Conservation (phyloP, 495 filamentous ascomycete genomes). For the Trichoderma virens region DNA sequence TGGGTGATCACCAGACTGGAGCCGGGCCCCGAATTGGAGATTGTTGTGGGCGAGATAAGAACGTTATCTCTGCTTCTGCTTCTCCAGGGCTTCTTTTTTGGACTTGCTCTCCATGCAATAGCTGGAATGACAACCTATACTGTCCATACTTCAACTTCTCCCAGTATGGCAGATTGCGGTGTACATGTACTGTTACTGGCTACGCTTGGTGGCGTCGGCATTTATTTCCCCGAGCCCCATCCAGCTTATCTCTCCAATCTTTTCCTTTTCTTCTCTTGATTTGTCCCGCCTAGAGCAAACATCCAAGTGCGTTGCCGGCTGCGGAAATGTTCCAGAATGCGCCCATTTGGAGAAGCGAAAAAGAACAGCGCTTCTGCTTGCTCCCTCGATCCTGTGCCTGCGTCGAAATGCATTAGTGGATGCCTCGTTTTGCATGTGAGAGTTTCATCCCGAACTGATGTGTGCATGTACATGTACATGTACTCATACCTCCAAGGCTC, state of each 20-base stretch:
- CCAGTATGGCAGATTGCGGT: background rate
- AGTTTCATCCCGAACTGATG: background rate
- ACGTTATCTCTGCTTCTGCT: no score
- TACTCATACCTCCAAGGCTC: background rate
- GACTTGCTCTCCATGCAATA: no score
- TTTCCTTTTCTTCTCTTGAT: background rate
- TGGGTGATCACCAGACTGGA: background rate
- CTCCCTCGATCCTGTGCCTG: background rate
- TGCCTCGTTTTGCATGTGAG: background rate
- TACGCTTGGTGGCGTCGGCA: background rate
- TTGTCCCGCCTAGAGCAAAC: background rate
- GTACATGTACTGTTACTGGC: background rate
- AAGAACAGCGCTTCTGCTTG: background rate
- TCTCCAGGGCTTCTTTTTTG: no score
- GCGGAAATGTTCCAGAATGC: slow-evolving; percentile 1
- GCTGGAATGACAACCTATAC: no score
- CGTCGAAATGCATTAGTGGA: background rate
- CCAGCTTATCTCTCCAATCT: background rate
- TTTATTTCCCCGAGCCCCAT: background rate
- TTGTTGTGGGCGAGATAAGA: no score
- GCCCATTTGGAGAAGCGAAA: background rate
- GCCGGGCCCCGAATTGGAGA: background rate
- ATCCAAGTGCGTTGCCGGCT: background rate
- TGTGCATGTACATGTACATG: background rate
- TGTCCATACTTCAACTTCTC: background rate